Evolutionary conservation across 2,329 filamentous ascomycete species (phyloP), one percentile per base, ranked within the genome.

Genomic region (Nemania bipapillata): DNA sequence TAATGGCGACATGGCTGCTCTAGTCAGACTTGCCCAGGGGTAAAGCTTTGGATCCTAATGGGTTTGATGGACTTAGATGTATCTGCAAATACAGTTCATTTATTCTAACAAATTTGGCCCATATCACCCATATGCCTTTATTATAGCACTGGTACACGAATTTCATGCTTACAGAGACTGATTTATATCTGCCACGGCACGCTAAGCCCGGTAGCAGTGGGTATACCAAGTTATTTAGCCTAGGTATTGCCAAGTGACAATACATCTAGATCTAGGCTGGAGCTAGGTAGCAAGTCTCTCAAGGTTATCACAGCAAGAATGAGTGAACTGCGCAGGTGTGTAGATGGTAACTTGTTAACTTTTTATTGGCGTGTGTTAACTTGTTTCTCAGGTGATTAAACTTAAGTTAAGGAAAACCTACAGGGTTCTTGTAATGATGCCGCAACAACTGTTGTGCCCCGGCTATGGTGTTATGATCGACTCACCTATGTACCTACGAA

Each of bases 1-100:
- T 71, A 87, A 86, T 73, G 86, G 86, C 0, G 74, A 77, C 15
- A 69, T 72, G 63, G 63, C 70, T 7, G 69, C 56, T 1, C 64
- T 77, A 35, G 59, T 68, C 30, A 73, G 71, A 62, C 52, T 77
- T 9, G 75, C 75, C 22, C 64, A 28, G 42, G 75, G 75, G 7
- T 77, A 68, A 52, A 32, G 8, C 1, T 9, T 20, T n/a, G 12
- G 40, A 17, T 4, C n/a, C 50, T 47, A 37, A 60, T 24, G 7
- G 24, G 17, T 47, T 22, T 2, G 1, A 20, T 7, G 8, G 17
- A 5, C 17, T 26, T 50, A 28, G 6, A 28, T 45, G 12, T 42
- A 42, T 8, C 26, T 50, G 12, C 17, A 49, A 49, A 53, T 60
- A n/a, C n/a, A 37, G 15, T 40, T 28, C 55, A 17, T 12, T 11